Evolutionary conservation across 2,329 filamentous ascomycete species (phyloP), one percentile per base, ranked within the genome.

Genomic region (Ophiostoma populinum): DNA sequence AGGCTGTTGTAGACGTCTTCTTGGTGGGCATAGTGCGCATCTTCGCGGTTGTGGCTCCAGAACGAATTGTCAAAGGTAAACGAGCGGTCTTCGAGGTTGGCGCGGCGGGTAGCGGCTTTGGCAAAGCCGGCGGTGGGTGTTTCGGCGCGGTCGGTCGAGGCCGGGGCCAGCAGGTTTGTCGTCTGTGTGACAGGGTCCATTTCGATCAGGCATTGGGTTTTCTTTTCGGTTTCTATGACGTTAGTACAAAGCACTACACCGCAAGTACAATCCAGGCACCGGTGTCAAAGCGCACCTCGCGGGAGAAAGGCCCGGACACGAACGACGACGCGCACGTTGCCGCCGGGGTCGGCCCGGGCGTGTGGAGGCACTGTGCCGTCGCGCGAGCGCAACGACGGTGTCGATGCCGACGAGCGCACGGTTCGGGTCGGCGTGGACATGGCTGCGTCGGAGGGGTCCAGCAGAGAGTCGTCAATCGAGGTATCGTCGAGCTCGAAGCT

Each of bases 61-160:
- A 98, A 98, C 35, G 85, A 94, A 50, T 77, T 76, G 60, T 98
- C 90, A 57, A 94, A 98, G 32, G 87, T 87, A 55, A 98, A 98
- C 65, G 6, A 27, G 17, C 43, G 42, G 38, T 43, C 42, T n/a
- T 45, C 43, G 12, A 44, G 40, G 28, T 38, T 36, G 25, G 43
- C 43, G 13, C 34, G 33, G 7, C 42, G 40, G 10, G 32, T 32
- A 13, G 35, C 35, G 6, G 40, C 34, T 15, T 61, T 58, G 34
- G 51, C 50, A 16, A 38, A 45, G 19, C 38, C 40, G 26, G 38
- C 41, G 1, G 25, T 36, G 2, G 35, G 29, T 4, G 30, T 32
- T 16, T 30, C 32, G 13, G 25, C 36, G 5, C 33, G 33, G 18
- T 34, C 42, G 34, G 63, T 26, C 7, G 39, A 31, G 15, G 16